A percentile compares a stretch with the other conserved stretches of the same genome.
Evolutionary conservation across 768 basidiomycete species (phyloP).

Genomic region (Hebeloma cylindrosporum): DNA sequence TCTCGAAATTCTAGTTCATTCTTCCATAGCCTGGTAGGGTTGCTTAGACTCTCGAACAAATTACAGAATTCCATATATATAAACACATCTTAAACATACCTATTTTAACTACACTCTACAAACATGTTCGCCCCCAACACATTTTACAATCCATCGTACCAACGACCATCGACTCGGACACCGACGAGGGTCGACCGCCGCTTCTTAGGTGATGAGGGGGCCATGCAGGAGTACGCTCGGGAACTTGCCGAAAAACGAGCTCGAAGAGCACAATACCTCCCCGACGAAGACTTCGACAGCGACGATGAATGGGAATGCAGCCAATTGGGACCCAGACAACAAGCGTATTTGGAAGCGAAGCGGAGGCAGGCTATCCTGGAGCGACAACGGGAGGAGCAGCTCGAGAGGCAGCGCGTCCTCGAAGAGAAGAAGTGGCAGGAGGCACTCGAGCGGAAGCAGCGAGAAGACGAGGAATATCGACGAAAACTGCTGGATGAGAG

Average conservation of each 20-base stretch:
- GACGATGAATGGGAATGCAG: constrained; percentile 31
- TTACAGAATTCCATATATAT: too few species aligned
- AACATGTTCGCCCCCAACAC: constrained; percentile 24
- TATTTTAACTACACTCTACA: not conserved
- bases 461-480: constrained; percentile 20
- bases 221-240: constrained; percentile 22
- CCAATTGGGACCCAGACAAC: constrained; percentile 30
- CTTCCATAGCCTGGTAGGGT: too few species aligned
- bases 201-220: constrained; percentile 13
- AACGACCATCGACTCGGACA: constrained; percentile 10
- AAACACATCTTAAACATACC: too few species aligned
- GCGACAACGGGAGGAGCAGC: constrained; percentile 22
- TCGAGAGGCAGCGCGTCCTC: constrained; percentile 18
- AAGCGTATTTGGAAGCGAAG: constrained; percentile 33
- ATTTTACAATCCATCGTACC: constrained; percentile 31
- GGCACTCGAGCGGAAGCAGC: constrained; percentile 14
- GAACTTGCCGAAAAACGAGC: constrained; percentile 35
- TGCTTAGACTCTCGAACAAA: too few species aligned
- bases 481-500: constrained; percentile 19
- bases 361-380: constrained; percentile 29
- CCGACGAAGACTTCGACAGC: constrained; percentile 36
- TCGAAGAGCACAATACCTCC: constrained; percentile 40
- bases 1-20: too few species aligned
- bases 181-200: constrained; percentile 11
- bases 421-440: constrained; percentile 19